Conservation (phyloP, 2,329 filamentous ascomycete genomes). For the Claviceps pusilla region DNA sequence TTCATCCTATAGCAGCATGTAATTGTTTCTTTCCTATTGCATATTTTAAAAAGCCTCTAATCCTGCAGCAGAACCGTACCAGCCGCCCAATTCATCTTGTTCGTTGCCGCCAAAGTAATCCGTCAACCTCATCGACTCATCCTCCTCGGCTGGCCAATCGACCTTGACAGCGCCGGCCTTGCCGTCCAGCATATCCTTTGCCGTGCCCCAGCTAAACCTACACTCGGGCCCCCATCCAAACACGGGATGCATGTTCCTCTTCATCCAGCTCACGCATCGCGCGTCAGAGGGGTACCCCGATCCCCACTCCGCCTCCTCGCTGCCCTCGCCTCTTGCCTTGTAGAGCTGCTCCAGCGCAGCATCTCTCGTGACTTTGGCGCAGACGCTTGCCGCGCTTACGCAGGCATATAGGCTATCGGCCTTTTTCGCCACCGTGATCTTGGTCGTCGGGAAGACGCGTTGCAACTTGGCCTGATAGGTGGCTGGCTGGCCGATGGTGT, state of each 20-base stretch:
- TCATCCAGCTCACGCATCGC: conserved; percentile 68
- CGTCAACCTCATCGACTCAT: conserved; percentile 55
- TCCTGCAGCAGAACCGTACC: conserved; percentile 65
- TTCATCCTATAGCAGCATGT: too few relatives aligned
- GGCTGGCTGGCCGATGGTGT: conserved; percentile 75
- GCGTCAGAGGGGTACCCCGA: conserved; percentile 87
- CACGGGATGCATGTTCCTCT: conserved; percentile 72
- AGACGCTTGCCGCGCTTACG: conserved; percentile 85
- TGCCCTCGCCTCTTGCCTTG: conserved; percentile 24
- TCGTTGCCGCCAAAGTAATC: conserved; percentile 50
- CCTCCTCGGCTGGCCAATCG: conserved; percentile 69
- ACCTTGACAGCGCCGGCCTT: conserved; percentile 54
- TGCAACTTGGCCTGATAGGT: conserved; percentile 76
- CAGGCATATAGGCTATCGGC: conserved; percentile 85
- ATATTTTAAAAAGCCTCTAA: conserved; percentile 51
- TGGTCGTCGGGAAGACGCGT: conserved; percentile 63
- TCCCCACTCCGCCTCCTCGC: conserved; percentile 50
- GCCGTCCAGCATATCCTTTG: conserved; percentile 80
- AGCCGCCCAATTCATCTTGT: conserved; percentile 55
- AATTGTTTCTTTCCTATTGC: neutral
- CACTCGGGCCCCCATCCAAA: conserved; percentile 94
- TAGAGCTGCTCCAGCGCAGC: conserved; percentile 72
- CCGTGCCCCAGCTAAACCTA: conserved; percentile 89
- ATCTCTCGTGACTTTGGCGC: conserved; percentile 90
- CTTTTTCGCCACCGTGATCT: conserved; percentile 72